A percentile compares a stretch with the other conserved stretches of the same genome.
These are phyloP conservation scores for Saprolegnia parasitica DNA, from an alignment of 352 stramenopile genomes.

Conservation along the genomic window DNA sequence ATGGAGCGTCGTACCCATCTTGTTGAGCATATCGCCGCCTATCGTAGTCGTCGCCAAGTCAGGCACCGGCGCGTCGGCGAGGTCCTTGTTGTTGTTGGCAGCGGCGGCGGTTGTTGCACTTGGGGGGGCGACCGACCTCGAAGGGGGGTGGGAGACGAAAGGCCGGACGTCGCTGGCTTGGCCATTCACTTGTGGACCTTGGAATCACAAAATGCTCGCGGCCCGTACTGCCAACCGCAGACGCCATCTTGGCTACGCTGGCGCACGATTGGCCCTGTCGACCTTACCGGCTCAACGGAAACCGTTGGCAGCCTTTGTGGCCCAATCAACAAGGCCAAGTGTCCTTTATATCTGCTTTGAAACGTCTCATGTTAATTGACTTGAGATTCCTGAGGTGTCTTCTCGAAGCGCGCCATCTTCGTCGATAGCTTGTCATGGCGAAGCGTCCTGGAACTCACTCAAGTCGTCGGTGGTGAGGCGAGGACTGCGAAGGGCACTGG, in stretches of 20 bases:
- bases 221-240: background rate
- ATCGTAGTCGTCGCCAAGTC: background rate
- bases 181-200: slow-evolving; percentile 15
- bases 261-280: background rate
- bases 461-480: background rate
- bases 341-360: too few species aligned
- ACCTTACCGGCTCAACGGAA: background rate
- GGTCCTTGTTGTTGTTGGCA: slow-evolving; percentile 27
- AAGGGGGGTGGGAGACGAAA: slow-evolving; percentile 6
- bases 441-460: slow-evolving; percentile 13
- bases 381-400: too few species aligned
- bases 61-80: background rate
- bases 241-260: background rate
- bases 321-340: background rate
- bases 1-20: slow-evolving; percentile 22
- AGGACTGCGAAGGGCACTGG: background rate
- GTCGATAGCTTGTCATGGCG: background rate
- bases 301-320: background rate
- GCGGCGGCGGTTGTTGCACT: background rate
- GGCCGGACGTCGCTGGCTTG: slow-evolving; percentile 20
- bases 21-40: slow-evolving; percentile 28
- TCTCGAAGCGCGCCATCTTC: too few species aligned
- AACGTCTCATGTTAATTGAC: too few species aligned
- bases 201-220: slow-evolving; percentile 3
- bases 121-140: background rate